Base-by-base conservation (phyloP, 2,329 filamentous ascomycete species). In the Grosmannia huntii region DNA sequence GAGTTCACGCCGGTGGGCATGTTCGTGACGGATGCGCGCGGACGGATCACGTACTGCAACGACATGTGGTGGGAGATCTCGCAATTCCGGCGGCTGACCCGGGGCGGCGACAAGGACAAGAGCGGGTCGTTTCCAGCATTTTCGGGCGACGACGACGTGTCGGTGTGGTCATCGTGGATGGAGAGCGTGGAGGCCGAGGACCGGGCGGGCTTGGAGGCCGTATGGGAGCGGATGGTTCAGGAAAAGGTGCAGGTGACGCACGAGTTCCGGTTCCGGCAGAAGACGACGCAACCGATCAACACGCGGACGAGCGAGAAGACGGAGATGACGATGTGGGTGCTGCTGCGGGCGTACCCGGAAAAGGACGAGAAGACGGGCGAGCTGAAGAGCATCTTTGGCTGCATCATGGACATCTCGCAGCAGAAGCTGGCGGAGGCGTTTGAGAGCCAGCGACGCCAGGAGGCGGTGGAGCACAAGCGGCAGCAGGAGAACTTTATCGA, bases 341-440 rank as follows among this genome's bases (percentile, higher is more conserved):
- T 90, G 33, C 86, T 90, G 76, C 87, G 82, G 58, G 87, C 86
- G 0, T 90, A 86, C 63, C 87, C 87, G 0, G 87, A 91, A 64
- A 85, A 80, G 65, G 78, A 85, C 61, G 72, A 75, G 1, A n/a
- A n/a, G 19, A 73, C 81, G 31, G 86, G 85, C 4, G 73, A 75
- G 31, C 76, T 90, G 56, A 89, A 89, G 71, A 83, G 84, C 61
- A 85, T 90, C 3, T 90, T 91, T 64, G 87, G 87, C 56, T 87
- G 84, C 66, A 85, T 95, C 56, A 92, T 89, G 0, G 89, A 95
- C 66, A 95, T 95, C 62, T 90, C 86, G 21, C 82, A 87, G 57
- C 88, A 94, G 68, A 95, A 95, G 68, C 86, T 85, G 76, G 89
- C 89, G 1, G 89, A 95, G 69, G 84, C 85, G 53, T 83, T 90